These are phyloP conservation scores for Ananas comosus DNA, from an alignment of 176 grass and related monocot species.

Conservation along the genomic window DNA sequence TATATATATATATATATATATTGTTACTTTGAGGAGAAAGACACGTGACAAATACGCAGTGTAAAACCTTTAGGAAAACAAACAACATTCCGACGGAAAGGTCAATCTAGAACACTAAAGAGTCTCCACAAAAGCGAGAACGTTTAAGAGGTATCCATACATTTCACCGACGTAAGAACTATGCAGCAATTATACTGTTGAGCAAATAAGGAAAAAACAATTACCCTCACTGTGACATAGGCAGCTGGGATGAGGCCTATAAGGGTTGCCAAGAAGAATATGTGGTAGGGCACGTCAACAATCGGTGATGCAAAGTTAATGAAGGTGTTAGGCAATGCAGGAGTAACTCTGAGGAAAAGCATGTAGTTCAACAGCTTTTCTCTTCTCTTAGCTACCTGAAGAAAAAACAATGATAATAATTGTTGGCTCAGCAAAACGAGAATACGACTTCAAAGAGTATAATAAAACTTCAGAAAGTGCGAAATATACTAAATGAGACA, in stretches of 20 bases:
- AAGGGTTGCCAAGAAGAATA: slow-evolving; percentile 67
- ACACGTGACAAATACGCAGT: too few species aligned
- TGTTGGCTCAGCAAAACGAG: neutral
- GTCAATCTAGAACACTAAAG: too few species aligned
- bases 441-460: too few species aligned
- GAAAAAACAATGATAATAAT: neutral
- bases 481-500: neutral
- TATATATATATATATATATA: too few species aligned
- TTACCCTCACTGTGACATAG: slow-evolving; percentile 86
- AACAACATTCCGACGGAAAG: too few species aligned
- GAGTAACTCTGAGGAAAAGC: slow-evolving; percentile 91
- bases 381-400: slow-evolving; percentile 90
- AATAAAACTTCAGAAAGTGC: neutral
- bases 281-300: slow-evolving; percentile 92
- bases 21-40: too few species aligned
- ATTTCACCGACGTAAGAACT: neutral
- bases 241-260: slow-evolving; percentile 87
- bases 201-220: slow-evolving; percentile 1
- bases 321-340: slow-evolving; percentile 96
- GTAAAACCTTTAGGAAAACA: too few species aligned
- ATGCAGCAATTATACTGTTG: neutral
- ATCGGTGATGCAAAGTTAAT: slow-evolving; percentile 98
- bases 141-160: neutral
- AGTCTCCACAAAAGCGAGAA: neutral
- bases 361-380: slow-evolving; percentile 96